Evolutionary conservation across 2,329 filamentous ascomycete genomes (phyloP), one percentile per base, ranked within the genome.

Genomic region (Pseudogymnoascus verrucosus): DNA sequence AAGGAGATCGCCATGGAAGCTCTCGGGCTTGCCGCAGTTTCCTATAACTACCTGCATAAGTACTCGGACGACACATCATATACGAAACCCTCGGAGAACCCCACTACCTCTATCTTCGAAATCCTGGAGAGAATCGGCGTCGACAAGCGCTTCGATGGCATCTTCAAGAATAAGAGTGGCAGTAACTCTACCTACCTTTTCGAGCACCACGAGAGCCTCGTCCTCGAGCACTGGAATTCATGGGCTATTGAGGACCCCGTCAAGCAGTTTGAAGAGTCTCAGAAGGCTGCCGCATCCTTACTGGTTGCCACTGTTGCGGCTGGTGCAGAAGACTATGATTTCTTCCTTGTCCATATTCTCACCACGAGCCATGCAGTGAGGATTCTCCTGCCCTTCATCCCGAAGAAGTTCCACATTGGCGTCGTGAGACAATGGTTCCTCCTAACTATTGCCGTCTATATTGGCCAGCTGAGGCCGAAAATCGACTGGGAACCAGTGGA

Each of bases 381-480:
- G n/a, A 85, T 96, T 23, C 76, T 99, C 4, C 79, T 99, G 2
- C 91, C 95, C 0, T 75, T 91, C 37, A 78, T 97, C 10, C 91
- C 92, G 0, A 76, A 81, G 12, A 84, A 85, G 70, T 88, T 87
- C 69, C 93, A 96, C 69, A 74, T 91, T 54, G 78, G 79, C 21
- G 78, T 99, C 4, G 80, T 98, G 7, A 82, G 89, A 40, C 87
- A 96, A 74, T 98, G 95, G 92, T 96, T 91, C 90, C 78, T 99
- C 4, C 83, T 96, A 44, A 85, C 89, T 0, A 75, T 97, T 44
- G 84, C 86, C 0, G 83, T 93, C 10, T 98, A 95, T 72, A 84
- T 96, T 62, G 78, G 86, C 1, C 88, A 90, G 71, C 77, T 89
- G 26, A 82, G 93, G 19, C 95, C 93, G 0, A 78, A 80, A 64